A percentile compares a stretch with the other conserved stretches of the same genome.
These are phyloP conservation scores for Vaccinium myrtillus DNA, from an alignment of 148 eudicot species.

Conservation along the genomic window DNA sequence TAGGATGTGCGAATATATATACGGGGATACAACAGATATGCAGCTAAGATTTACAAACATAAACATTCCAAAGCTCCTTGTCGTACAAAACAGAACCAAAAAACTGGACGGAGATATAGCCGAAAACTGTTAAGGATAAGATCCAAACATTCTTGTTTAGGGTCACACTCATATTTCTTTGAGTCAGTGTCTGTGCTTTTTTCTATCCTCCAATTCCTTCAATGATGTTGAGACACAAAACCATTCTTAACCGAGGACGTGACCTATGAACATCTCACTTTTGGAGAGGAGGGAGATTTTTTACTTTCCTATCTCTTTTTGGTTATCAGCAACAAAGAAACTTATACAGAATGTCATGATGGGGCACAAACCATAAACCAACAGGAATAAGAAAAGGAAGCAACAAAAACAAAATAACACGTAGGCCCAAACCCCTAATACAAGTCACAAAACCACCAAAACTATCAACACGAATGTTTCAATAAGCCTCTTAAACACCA, in stretches of 20 bases:
- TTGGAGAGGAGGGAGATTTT: neutral
- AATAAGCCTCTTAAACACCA: neutral
- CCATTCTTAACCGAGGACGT: neutral
- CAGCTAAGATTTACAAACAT: neutral
- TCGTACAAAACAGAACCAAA: neutral
- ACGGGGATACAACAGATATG: neutral
- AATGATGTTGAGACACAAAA: neutral
- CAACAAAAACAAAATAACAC: neutral
- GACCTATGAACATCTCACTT: neutral
- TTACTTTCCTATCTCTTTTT: neutral
- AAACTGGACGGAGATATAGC: neutral
- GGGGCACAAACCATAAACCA: neutral
- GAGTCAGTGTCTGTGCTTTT: neutral
- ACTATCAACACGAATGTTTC: neutral
- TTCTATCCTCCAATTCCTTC: neutral
- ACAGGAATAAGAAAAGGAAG: neutral
- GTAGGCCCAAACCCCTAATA: neutral
- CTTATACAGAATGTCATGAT: neutral
- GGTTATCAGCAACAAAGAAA: neutral
- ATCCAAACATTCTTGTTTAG: neutral
- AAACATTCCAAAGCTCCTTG: neutral
- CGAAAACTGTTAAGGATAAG: neutral
- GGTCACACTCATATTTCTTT: neutral
- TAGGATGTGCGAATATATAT: neutral
- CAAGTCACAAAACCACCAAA: neutral